Base-by-base conservation (phyloP, 345 rosid species). In the Eucalyptus pumila region DNA sequence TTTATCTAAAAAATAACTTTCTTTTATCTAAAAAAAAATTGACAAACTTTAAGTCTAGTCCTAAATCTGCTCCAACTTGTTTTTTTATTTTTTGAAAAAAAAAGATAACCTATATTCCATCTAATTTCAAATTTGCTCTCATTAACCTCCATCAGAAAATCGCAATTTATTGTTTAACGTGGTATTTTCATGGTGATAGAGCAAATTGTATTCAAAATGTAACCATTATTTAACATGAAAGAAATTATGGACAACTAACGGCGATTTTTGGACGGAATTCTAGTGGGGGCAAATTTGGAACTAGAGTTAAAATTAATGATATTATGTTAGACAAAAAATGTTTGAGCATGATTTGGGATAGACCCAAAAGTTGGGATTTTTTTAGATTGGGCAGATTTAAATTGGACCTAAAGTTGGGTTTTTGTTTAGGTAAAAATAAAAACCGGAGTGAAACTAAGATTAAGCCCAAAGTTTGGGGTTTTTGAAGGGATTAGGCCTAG, bases 371-470 rank as follows among this genome's bases (percentile, higher is more conserved):
- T 30, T 30, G 16, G 4, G 17, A 6, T 62, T 30, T 1, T 14
- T 62, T 14, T 13, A 30, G 32, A 62, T n/a, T 14, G 4, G 80
- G 12, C 2, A 34, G 2, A 5, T 17, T 69, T 69, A 37, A 19
- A 69, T 19, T 3, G 14, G 3, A 19, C 44, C 26, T 72, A 76
- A 6, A 76, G 45, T 76, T 21, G 47, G 83, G 5, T 76, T 76
- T 37, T 76, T 21, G 81, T 69, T 69, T 32, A 69, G 24, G 21
- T 72, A 5, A 72, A 9, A 9, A 11, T 19, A 37, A 19, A 9
- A 69, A 1, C 4, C 0, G 0, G 45, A 72, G 14, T 0, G 42
- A 2, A 37, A 21, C 2, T 76, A 23, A 21, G 47, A 72, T 11
- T 13, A 12, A 11, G 1, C 26, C 14, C 4, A 76, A 76, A 37